Percentiles rank a stretch among this genome's conserved stretches.
phyloP scores from a whole-genome alignment of 305 asterid genomes.

The Plantago coronopus region DNA sequence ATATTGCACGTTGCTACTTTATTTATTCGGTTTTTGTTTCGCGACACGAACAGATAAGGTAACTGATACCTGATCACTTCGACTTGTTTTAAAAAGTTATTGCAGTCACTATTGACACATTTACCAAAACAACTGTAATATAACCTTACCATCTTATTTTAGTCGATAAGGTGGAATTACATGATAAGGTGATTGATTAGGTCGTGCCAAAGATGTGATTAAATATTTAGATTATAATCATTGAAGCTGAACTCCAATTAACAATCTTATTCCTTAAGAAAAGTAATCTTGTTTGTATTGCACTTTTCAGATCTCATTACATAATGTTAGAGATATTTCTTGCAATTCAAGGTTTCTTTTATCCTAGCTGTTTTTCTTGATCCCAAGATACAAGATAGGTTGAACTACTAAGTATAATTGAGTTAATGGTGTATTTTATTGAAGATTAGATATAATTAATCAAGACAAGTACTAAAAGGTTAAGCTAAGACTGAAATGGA shows the following conservation, averaged over 20 bases:
- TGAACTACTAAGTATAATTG: not conserved
- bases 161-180: no score
- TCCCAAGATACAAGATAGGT: not conserved
- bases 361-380: not conserved
- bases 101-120: no score
- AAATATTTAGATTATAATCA: no score
- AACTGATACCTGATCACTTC: no score
- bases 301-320: not conserved
- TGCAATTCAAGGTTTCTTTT: not conserved
- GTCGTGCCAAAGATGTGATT: no score
- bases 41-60: no score
- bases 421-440: not conserved
- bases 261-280: not conserved
- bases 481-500: not conserved
- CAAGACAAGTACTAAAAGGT: not conserved
- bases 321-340: not conserved
- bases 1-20: not conserved
- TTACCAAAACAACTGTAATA: no score
- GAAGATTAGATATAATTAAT: not conserved
- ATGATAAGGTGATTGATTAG: no score
- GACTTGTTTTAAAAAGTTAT: no score
- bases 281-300: conserved; percentile 5
- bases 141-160: no score
- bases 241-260: not conserved
- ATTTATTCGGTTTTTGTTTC: no score